These are phyloP conservation scores for Baudoinia panamericana DNA, from an alignment of 495 filamentous ascomycete genomes.

Conservation along the genomic window DNA sequence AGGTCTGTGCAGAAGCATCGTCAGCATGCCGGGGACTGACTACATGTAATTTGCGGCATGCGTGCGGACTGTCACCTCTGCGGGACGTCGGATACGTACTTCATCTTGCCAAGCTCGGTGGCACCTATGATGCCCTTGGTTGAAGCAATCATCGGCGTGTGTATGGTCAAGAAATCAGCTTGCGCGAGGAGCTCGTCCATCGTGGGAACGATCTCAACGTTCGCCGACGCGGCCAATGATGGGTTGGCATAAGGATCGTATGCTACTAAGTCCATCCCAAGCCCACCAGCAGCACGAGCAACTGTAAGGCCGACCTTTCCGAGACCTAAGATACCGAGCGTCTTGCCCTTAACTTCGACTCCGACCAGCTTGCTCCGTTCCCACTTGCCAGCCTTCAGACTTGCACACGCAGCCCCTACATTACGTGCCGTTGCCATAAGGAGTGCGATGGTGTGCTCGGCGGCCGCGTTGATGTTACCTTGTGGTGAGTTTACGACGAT, in stretches of 20 bases:
- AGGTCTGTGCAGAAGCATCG: too few species aligned
- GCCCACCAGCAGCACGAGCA: slow-evolving; percentile 51
- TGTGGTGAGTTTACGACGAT: slow-evolving; percentile 58
- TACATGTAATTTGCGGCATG: too few species aligned
- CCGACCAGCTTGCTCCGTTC: slow-evolving; percentile 56
- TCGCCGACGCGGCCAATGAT: slow-evolving; percentile 43
- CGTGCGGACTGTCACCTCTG: slow-evolving; percentile 53
- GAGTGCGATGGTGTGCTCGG: slow-evolving; percentile 49
- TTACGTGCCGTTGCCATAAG: slow-evolving; percentile 54
- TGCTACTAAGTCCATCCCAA: slow-evolving; percentile 55
- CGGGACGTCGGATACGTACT: too few species aligned
- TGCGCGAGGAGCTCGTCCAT: slow-evolving; percentile 44
- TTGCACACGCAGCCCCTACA: slow-evolving; percentile 44
- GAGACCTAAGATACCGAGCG: slow-evolving; percentile 52
- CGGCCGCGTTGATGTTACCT: slow-evolving; percentile 59
- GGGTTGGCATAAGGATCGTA: slow-evolving; percentile 55
- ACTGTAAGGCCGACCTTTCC: slow-evolving; percentile 64
- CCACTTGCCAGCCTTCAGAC: slow-evolving; percentile 50
- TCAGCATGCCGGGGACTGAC: too few species aligned
- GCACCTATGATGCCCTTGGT: slow-evolving; percentile 53
- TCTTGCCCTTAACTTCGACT: slow-evolving; percentile 57
- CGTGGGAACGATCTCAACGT: slow-evolving; percentile 41
- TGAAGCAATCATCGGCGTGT: slow-evolving; percentile 58
- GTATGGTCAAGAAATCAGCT: slow-evolving; percentile 61
- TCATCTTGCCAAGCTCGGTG: slow-evolving; percentile 53